These are phyloP conservation scores for Citrus australasica DNA, from an alignment of 345 rosid genomes.

Conservation along the genomic window DNA sequence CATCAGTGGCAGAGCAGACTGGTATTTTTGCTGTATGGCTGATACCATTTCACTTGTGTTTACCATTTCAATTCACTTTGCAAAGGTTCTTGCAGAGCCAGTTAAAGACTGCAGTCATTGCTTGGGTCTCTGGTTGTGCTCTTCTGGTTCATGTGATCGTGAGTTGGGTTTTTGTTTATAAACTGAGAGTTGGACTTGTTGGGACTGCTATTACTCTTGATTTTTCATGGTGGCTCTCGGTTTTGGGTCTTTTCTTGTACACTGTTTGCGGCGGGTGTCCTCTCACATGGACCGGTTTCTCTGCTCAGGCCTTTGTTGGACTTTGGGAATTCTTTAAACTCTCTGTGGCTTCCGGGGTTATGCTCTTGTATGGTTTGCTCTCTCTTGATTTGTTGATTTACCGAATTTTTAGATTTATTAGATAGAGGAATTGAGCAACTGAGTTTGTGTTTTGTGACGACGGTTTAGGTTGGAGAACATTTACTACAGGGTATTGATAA, in stretches of 20 bases:
- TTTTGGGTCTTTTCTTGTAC: conserved; percentile 39
- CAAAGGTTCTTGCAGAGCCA: conserved; percentile 60
- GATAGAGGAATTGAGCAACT: background rate
- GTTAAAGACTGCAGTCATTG: conserved; percentile 43
- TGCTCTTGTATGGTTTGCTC: conserved; percentile 38
- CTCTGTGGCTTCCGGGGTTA: conserved; percentile 54
- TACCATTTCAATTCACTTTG: conserved; percentile 54
- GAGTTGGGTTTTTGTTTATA: conserved; percentile 51
- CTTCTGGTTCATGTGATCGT: conserved; percentile 39
- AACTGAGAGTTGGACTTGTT: conserved; percentile 41
- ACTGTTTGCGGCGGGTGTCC: conserved; percentile 49
- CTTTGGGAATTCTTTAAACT: conserved; percentile 53
- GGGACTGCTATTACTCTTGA: conserved; percentile 48
- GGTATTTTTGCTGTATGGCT: conserved; percentile 51
- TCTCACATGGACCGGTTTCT: conserved; percentile 53
- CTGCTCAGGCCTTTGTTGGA: conserved; percentile 47
- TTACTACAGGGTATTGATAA: conserved; percentile 45
- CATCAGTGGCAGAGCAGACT: conserved; percentile 42
- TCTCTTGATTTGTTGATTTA: background rate
- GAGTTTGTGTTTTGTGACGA: background rate
- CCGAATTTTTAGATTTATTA: background rate
- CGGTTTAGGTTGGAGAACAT: conserved; percentile 51
- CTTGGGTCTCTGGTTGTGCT: conserved; percentile 39
- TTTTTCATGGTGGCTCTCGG: conserved; percentile 59
- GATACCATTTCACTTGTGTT: conserved; percentile 53